Evolutionary conservation across 129 eudicot genomes (phyloP), one percentile per base, ranked within the genome.

Genomic region (Solidago caesia): DNA sequence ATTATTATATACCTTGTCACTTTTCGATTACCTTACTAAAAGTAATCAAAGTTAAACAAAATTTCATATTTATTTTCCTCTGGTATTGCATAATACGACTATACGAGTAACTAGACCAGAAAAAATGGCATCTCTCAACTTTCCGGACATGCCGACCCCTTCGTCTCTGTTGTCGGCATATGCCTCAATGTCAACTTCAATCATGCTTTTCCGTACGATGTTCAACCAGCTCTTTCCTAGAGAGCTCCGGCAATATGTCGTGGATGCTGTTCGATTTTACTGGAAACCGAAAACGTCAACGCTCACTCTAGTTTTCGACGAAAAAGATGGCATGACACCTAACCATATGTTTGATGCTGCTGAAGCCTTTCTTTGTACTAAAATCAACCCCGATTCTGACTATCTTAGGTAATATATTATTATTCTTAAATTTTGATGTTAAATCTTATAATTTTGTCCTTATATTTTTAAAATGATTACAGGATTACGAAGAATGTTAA

Each of bases 271-370:
- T 70, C 69, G 66, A 26, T 68, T 75, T 63, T 79, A 83, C 76
- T 83, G 82, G 80, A 73, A 74, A 41, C 87, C 82, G 0, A 58
- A 68, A 14, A 71, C 89, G 7, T 52, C 72, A 15, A 63, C 68
- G 46, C 80, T 75, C 51, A 88, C 93, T 43, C 80, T 88, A 51
- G 71, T 87, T 1, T 71, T 91, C 51, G 97, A 91, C 8, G 96
- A 91, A 67, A 73, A 70, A 25, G 66, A 58, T 71, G 95, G 90
- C 44, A 82, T 86, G 71, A 12, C 67, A 4, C 64, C 81, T 5
- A 91, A 88, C 83, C 88, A 91, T 65, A 81, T 88, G 64, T 91
- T 67, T 71, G 87, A 82, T 8, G 85, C 90, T 12, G 96, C 90
- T 41, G 97, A 88, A 53, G 75, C 76, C 27, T 91, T 84, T 73